Conservation (phyloP, 176 grass and related monocot genomes). For the Phoenix roebelenii region DNA sequence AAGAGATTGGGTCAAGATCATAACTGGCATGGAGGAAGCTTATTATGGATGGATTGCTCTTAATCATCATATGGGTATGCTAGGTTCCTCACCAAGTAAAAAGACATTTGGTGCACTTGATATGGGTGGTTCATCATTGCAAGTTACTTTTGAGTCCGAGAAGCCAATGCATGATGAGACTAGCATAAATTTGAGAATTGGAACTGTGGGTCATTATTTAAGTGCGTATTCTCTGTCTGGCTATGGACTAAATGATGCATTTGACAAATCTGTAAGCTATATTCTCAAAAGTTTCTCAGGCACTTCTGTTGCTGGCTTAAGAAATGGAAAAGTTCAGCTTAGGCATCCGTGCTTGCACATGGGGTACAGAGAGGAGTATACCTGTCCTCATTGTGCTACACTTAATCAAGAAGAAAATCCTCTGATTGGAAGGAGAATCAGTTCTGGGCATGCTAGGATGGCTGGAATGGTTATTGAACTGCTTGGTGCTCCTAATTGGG, state of each 20-base stretch:
- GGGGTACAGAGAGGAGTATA: slow-evolving; percentile 81
- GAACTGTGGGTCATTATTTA: slow-evolving; percentile 61
- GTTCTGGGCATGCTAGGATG: slow-evolving; percentile 40
- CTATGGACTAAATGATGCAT: slow-evolving; percentile 98
- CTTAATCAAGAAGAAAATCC: slow-evolving; percentile 62
- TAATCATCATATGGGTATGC: slow-evolving; percentile 67
- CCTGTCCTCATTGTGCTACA: slow-evolving; percentile 58
- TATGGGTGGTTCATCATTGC: slow-evolving; percentile 95
- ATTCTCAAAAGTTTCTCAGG: slow-evolving; percentile 44
- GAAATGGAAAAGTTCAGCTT: slow-evolving; percentile 51
- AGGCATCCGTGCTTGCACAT: slow-evolving; percentile 86
- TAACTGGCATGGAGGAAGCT: slow-evolving; percentile 94
- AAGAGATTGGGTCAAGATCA: slow-evolving; percentile 82
- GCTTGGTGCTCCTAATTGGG: slow-evolving; percentile 71
- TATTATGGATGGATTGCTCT: slow-evolving; percentile 99
- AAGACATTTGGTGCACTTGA: slow-evolving; percentile 90
- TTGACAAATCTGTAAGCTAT: slow-evolving; percentile 90
- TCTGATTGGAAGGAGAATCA: slow-evolving; percentile 33
- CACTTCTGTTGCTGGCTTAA: slow-evolving; percentile 9
- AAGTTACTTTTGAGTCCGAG: slow-evolving; percentile 93
- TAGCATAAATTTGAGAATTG: slow-evolving; percentile 61
- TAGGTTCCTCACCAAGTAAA: slow-evolving; percentile 55
- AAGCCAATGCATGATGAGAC: slow-evolving; percentile 52
- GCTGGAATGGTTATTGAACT: slow-evolving; percentile 57
- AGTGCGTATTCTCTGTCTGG: slow-evolving; percentile 93